A percentile compares a stretch with the other conserved stretches of the same genome.
These are phyloP conservation scores for Suillus occidentalis DNA, from an alignment of 768 basidiomycete species.

Conservation along the genomic window DNA sequence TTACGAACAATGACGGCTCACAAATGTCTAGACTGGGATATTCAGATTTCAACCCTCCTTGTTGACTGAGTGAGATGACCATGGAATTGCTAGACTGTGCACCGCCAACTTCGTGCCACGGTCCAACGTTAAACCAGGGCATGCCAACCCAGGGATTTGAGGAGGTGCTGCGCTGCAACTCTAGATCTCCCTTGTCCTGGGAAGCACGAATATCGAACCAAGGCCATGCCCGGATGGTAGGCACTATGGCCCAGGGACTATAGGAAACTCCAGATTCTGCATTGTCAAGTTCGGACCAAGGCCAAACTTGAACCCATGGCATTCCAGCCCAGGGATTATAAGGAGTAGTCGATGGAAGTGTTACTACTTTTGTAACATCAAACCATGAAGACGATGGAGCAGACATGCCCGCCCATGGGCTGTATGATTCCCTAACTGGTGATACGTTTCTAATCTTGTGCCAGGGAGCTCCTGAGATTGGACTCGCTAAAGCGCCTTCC, in stretches of 20 bases:
- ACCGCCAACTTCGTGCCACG: conserved; percentile 20
- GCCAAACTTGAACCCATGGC: conserved; percentile 1
- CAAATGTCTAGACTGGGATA: conserved; percentile 32
- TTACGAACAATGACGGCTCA: conserved; percentile 15
- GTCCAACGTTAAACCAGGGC: conserved; percentile 36
- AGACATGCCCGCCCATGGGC: conserved; percentile 1
- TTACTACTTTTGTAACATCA: background rate
- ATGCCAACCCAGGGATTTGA: conserved; percentile 10
- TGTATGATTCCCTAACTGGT: background rate
- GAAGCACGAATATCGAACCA: conserved; percentile 3
- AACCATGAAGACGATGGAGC: conserved; percentile 1
- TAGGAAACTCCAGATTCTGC: background rate
- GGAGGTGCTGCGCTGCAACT: conserved; percentile 1
- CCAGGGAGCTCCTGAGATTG: conserved; percentile 14
- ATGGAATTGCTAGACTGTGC: conserved; percentile 1
- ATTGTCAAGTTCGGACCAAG: conserved; percentile 4
- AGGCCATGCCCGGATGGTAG: background rate
- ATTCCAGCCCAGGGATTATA: conserved; percentile 5
- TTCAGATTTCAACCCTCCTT: conserved; percentile 9
- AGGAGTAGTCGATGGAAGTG: conserved; percentile 5
- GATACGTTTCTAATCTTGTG: background rate
- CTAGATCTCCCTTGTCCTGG: background rate
- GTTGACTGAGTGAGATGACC: conserved; percentile 3
- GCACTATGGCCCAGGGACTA: background rate
- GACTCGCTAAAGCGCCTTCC: conserved; percentile 51